These are phyloP conservation scores for Quercus variabilis DNA, from an alignment of 306 rosid species.

Conservation along the genomic window DNA sequence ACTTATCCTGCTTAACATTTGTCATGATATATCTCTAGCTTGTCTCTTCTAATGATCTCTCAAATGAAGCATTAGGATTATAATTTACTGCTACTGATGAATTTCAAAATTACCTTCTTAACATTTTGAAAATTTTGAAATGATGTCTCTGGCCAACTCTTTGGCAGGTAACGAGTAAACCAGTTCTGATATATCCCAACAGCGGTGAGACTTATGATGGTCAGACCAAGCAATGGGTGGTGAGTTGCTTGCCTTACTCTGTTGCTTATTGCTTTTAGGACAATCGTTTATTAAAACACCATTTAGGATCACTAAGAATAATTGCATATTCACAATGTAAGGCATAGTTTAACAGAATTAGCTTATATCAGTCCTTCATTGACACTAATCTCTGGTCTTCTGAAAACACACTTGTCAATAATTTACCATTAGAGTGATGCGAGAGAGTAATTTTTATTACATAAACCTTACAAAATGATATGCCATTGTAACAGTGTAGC, in stretches of 20 bases:
- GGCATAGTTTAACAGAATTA: background rate
- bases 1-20: background rate
- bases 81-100: background rate
- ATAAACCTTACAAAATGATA: no score
- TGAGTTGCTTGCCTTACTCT: conserved; percentile 36
- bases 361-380: background rate
- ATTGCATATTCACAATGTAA: background rate
- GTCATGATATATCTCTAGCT: background rate
- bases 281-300: background rate
- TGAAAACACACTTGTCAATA: background rate
- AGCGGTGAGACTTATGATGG: conserved; percentile 83
- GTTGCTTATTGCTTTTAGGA: background rate
- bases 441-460: no score
- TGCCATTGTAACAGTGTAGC: no score
- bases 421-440: background rate
- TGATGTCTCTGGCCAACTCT: conserved; percentile 1
- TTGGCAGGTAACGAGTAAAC: conserved; percentile 67
- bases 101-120: background rate
- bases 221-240: conserved; percentile 63
- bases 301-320: background rate
- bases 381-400: no score
- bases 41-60: background rate
- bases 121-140: background rate
- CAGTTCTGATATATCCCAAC: conserved; percentile 77
- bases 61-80: background rate